Percentiles rank a stretch among this genome's conserved stretches.
Conservation (phyloP, 179 eudicot genomes). For the Patellifolia procumbens region DNA sequence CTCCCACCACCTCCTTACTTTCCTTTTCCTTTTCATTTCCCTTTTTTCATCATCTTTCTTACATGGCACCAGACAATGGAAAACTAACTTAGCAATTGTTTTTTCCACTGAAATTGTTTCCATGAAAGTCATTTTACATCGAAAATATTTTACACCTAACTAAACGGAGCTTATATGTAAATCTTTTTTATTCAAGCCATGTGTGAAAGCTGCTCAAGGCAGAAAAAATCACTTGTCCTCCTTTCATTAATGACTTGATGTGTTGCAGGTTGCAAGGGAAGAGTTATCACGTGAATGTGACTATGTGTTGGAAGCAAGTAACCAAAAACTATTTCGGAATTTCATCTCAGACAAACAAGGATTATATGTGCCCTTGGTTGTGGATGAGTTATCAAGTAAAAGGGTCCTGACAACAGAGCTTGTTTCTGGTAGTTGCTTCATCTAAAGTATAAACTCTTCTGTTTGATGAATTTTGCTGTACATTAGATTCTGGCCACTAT, state of each 20-base stretch:
- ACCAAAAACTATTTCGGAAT: conserved; percentile 64
- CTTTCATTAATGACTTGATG: conserved; percentile 9
- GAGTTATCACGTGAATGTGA: conserved; percentile 95
- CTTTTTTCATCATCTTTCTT: too few species aligned
- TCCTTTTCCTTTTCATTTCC: too few species aligned
- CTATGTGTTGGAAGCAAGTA: conserved; percentile 75
- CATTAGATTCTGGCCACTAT: not conserved
- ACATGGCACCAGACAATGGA: too few species aligned
- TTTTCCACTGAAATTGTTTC: too few species aligned
- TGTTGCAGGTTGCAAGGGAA: conserved; percentile 85
- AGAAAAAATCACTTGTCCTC: not conserved
- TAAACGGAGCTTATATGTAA: too few species aligned
- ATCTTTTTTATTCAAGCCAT: not conserved
- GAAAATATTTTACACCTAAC: too few species aligned
- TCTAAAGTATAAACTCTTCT: conserved; percentile 1
- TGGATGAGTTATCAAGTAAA: conserved; percentile 77
- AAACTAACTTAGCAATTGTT: too few species aligned
- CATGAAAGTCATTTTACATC: too few species aligned
- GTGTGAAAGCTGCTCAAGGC: not conserved
- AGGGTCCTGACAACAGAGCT: conserved; percentile 86
- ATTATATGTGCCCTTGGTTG: conserved; percentile 83
- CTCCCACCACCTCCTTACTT: too few species aligned
- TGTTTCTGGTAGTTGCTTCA: conserved; percentile 57
- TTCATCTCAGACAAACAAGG: conserved; percentile 58
- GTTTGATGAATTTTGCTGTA: not conserved